Base-by-base conservation (phyloP, 2,329 filamentous ascomycete species). In the Aspergillus texensis region DNA sequence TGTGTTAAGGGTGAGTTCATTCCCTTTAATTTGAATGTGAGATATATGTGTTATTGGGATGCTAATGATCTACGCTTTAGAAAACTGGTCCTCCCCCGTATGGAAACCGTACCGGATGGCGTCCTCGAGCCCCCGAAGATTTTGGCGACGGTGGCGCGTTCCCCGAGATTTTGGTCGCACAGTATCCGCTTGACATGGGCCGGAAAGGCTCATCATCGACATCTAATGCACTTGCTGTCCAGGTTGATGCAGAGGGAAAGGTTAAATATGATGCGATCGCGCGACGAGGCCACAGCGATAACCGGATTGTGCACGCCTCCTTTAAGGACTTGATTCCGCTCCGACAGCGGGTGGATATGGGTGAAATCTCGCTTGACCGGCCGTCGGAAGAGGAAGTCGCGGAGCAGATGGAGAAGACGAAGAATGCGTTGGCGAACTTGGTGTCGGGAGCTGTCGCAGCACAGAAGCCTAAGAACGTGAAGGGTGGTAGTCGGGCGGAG, bases 301-400 rank as follows among this genome's bases (percentile, higher is more conserved):
- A 88, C 64, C 86, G 94, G 57, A 91, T 97, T 67, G 89, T 99
- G 12, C 95, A 99, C 78, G 90, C 95, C 24, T 96, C 92, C 10
- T 99, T 99, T 83, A 97, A 97, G 77, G 95, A 98, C 72, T 82
- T 99, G 57, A 99, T 99, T 66, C 95, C 95, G 8, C 84, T 99
- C 64, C 88, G 95, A 65, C 94, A 98, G 78, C 90, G 93, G 68
- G 95, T 95, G 66, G 91, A 98, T 79, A 92, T 93, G 41, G 95
- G 95, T 63, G 93, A 98, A 75, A 88, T 99, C 69, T 92, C 93
- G 61, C 82, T 99, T 53, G 91, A 92, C 66, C 85, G 93, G 65
- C 95, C 95, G 0, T 92, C 88, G 69, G 87, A 92, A 77, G 93
- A 97, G 71, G 87, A 95, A 73, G 92, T 98, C 1, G 86, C 88